Base-by-base conservation (phyloP, 495 filamentous ascomycete species). In the Platismatia glauca region DNA sequence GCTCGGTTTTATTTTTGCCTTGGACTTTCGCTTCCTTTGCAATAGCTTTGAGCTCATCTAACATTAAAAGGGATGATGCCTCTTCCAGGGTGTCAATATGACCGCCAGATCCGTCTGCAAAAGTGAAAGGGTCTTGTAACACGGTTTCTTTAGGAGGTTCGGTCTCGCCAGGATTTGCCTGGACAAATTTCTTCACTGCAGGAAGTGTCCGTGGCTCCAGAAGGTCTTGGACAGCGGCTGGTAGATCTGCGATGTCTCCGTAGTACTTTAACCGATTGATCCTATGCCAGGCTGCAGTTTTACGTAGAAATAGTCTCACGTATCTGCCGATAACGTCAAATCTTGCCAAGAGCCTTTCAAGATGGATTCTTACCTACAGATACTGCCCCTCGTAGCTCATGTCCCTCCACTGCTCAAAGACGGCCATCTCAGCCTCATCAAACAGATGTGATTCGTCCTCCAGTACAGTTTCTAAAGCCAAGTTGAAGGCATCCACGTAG, bases 401-500 rank as follows among this genome's bases (percentile, higher is more conserved):
- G 1, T 72, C 73, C 66, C 77, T 81, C 90, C 93, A 98, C 55
- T 84, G 76, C 20, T 78, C 73, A 72, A 98, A 97, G 0, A 97
- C 81, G 50, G 81, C 75, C 72, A 82, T 83, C 72, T 98, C 94
- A 20, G 84, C 84, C 66, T 84, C 83, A 68, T 90, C 81, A 71
- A 97, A 98, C 16, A 98, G 76, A 71, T 96, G 90, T 3, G 83
- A 79, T 70, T 98, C 94, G 55, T 97, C 92, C 55, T 88, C 86
- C 7, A 98, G 77, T 27, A 97, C 93, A 4, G 91, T 97, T 63
- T 91, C 86, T 50, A 98, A 78, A 22, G 92, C 91, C 20, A 97
- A 76, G 72, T 96, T 96, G 80, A 98, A 98, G 24, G 93, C 94
- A 73, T 98, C 93, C 20, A 97, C 91, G 67, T 98, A 98, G 59